phyloP scores from a whole-genome alignment of 1,284 basidiomycete genomes.

The Ganoderma boninense region DNA sequence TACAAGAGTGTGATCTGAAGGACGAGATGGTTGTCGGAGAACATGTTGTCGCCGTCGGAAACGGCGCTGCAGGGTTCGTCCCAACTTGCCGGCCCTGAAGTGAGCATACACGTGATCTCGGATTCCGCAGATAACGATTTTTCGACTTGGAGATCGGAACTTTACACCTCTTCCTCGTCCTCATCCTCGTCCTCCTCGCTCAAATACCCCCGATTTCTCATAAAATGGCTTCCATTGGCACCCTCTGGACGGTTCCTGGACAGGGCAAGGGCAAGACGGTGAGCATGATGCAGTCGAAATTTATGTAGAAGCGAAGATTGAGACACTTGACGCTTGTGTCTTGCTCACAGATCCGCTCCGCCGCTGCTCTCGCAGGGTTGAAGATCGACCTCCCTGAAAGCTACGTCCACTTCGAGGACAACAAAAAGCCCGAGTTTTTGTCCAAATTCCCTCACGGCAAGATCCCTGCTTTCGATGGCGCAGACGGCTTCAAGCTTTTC shows the following conservation, averaged over 20 bases:
- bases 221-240: slow-evolving; percentile 67
- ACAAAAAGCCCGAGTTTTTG: slow-evolving; percentile 82
- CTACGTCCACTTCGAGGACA: slow-evolving; percentile 77
- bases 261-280: slow-evolving; percentile 60
- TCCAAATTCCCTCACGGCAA: slow-evolving; percentile 86
- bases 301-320: not conserved
- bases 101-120: slow-evolving; percentile 21
- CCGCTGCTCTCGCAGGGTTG: slow-evolving; percentile 77
- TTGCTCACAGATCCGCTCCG: slow-evolving; percentile 67
- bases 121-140: slow-evolving; percentile 19
- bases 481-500: slow-evolving; percentile 83
- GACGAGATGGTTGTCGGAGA: slow-evolving; percentile 21
- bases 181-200: slow-evolving; percentile 6
- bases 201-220: slow-evolving; percentile 23
- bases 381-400: slow-evolving; percentile 64
- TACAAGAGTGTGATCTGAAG: slow-evolving; percentile 12
- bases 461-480: slow-evolving; percentile 84
- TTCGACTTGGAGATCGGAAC: too few relatives aligned
- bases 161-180: too few relatives aligned
- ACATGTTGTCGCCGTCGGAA: slow-evolving; percentile 2
- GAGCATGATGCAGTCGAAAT: slow-evolving; percentile 33
- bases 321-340: not conserved
- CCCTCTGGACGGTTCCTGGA: slow-evolving; percentile 59
- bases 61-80: not conserved
- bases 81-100: slow-evolving; percentile 26